Percentiles rank a stretch among this genome's conserved stretches.
phyloP scores from a whole-genome alignment of 805 yeast genomes.

The Ogataea corticis region DNA sequence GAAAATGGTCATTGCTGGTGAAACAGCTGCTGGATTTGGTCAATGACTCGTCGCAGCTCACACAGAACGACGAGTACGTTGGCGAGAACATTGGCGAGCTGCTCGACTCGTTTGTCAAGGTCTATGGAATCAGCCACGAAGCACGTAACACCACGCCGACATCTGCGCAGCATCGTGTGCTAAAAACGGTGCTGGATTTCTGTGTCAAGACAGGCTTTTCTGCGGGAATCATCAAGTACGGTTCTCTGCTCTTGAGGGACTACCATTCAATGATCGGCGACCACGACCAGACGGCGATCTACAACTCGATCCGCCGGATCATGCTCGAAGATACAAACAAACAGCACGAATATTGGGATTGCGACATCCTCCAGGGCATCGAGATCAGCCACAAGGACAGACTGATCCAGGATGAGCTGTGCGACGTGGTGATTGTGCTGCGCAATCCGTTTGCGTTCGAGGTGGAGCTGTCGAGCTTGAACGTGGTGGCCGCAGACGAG shows the following conservation, averaged over 20 bases:
- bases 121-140: constrained; percentile 48
- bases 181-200: constrained; percentile 46
- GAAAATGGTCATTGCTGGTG: constrained; percentile 72
- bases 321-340: constrained; percentile 1
- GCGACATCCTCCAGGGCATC: constrained; percentile 42
- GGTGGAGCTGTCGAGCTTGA: constrained; percentile 54
- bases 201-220: constrained; percentile 53
- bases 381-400: constrained; percentile 19
- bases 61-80: constrained; percentile 10
- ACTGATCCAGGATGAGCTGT: constrained; percentile 62
- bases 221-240: constrained; percentile 44
- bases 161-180: constrained; percentile 42
- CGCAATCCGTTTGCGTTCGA: constrained; percentile 84
- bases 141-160: background rate
- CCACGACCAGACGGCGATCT: constrained; percentile 55
- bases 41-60: constrained; percentile 12
- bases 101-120: constrained; percentile 48
- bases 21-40: constrained; percentile 61
- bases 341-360: constrained; percentile 67
- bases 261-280: constrained; percentile 54
- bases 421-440: constrained; percentile 54
- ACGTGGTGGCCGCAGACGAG: constrained; percentile 33
- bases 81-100: constrained; percentile 18
- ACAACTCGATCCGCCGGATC: constrained; percentile 36
- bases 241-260: constrained; percentile 55